A percentile compares a stretch with the other conserved stretches of the same genome.
Conservation (phyloP, 2,329 filamentous ascomycete species). For the Fusarium sp. region DNA sequence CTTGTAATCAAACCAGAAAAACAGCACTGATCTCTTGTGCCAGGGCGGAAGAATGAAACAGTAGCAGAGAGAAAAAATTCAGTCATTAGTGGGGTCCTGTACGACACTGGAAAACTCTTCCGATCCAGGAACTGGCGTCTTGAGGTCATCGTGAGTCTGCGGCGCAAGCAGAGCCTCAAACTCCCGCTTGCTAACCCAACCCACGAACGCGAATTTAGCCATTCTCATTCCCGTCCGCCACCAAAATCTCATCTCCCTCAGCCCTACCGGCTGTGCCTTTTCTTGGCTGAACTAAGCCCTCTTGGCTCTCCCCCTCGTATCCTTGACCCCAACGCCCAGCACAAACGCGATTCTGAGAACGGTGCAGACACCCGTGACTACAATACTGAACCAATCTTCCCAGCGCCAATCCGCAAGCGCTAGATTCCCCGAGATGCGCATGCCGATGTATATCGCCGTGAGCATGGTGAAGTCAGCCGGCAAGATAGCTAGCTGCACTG, state of each 20-base stretch:
- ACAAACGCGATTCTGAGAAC: conserved; percentile 30
- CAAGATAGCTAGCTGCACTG: conserved; percentile 27
- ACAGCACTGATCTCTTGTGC: background rate
- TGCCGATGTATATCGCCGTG: conserved; percentile 20
- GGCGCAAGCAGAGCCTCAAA: conserved; percentile 1
- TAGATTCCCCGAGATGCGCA: conserved; percentile 19
- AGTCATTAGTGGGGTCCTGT: conserved; percentile 2
- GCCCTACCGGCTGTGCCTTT: background rate
- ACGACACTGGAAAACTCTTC: background rate
- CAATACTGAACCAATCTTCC: conserved; percentile 29
- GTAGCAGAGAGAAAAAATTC: background rate
- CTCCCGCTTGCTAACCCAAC: background rate
- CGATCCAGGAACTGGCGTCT: background rate
- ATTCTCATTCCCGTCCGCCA: conserved; percentile 5
- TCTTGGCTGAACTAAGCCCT: conserved; percentile 2
- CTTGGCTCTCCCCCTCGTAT: conserved; percentile 4
- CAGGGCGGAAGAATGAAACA: background rate
- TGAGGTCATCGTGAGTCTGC: background rate
- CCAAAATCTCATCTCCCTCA: conserved; percentile 2
- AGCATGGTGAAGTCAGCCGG: conserved; percentile 39
- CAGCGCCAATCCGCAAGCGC: conserved; percentile 17
- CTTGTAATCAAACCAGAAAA: background rate
- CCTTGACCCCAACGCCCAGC: conserved; percentile 26
- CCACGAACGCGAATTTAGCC: background rate
- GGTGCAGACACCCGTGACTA: conserved; percentile 14